Evolutionary conservation across 2,329 filamentous ascomycete species (phyloP), one percentile per base, ranked within the genome.

Genomic region (Raffaelea albimanens): DNA sequence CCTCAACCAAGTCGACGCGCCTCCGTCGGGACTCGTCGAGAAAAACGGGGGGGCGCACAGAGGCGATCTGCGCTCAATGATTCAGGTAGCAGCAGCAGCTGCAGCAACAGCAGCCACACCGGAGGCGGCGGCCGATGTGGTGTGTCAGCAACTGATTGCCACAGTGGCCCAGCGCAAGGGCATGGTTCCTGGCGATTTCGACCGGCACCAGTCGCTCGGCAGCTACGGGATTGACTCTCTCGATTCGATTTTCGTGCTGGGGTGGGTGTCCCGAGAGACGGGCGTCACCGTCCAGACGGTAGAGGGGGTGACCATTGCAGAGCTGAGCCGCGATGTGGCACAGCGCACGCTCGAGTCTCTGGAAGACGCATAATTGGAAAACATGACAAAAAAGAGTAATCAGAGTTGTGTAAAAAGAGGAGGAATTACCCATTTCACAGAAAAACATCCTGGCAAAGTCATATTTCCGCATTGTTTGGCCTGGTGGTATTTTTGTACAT

Each of bases 1-100:
- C 46, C 65, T 79, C 40, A 71, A 71, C 50, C 57, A 68, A 21
- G 60, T 77, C 4, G 74, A 78, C 55, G 60, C 71, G 52, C 67
- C 65, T 1, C 52, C 58, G 3, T 41, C 43, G 14, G 49, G 46
- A 3, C 29, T 52, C 21, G 21, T 7, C 4, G 39, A 16, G 23
- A 5, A 22, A 9, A 16, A 14, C 16, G 16, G n/a, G 5, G 22
- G 40, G 10, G 10, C 4, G 14, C 25, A 25, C 11, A 16, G 41
- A 16, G 11, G 38, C 4, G 48, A 49, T 20, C 48, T 55, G 11
- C 44, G 44, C 1, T 19, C 34, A 4, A 42, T 40, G 9, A 36
- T 55, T 19, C 42, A 38, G n/a, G 19, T 9, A 2, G 51, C 52
- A 2, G 25, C n/a, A n/a, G 25, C 25, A 29, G 25, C 25, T 29